Evolutionary conservation across 78 protist genomes (phyloP), one percentile per base, ranked within the genome.

Genomic region (Speleostelium caveatum): DNA sequence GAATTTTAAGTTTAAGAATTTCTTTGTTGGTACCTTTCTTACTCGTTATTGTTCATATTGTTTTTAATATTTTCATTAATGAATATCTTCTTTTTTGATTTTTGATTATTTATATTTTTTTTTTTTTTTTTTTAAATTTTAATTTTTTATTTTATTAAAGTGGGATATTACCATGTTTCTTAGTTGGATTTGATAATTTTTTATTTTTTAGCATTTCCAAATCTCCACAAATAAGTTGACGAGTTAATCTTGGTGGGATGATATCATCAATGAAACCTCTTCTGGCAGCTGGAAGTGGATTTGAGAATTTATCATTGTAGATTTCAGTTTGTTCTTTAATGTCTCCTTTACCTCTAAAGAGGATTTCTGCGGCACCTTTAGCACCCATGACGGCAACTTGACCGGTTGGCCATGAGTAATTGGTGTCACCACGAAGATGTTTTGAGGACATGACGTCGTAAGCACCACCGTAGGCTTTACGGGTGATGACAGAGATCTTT

Each of bases 361-460:
- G 91, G 93, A 99, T 98, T 68, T 96, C 95, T 32, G 94, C 98
- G 0, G 99, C 99, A 39, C 99, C 99, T 87, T 98, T 95, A 7
- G 99, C 98, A 5, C 99, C 99, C 99, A 98, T 98, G 30, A 98
- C 99, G 19, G 99, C 99, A 16, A 99, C 91, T 77, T 99, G 99
- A 49, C 99, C 98, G n/a, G 94, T 87, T 42, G 99, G 99, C 99
- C 99, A 99, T 1, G 99, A 98, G 93, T 98, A 97, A 93, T 98
- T 98, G 41, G 75, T n/a, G 79, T 99, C 99, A 51, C 98, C 99
- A 36, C 99, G 96, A 22, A 98, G 88, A 66, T 98, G 99, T 97
- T 98, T 98, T 2, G 98, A 94, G 36, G 94, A 38, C 99, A 98
- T 98, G 41, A 98, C 99, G 53, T 96, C 98, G 78, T 98, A 98